These are phyloP conservation scores for Pseudocercospora eumusae DNA, from an alignment of 2,329 filamentous ascomycete species.

Conservation along the genomic window DNA sequence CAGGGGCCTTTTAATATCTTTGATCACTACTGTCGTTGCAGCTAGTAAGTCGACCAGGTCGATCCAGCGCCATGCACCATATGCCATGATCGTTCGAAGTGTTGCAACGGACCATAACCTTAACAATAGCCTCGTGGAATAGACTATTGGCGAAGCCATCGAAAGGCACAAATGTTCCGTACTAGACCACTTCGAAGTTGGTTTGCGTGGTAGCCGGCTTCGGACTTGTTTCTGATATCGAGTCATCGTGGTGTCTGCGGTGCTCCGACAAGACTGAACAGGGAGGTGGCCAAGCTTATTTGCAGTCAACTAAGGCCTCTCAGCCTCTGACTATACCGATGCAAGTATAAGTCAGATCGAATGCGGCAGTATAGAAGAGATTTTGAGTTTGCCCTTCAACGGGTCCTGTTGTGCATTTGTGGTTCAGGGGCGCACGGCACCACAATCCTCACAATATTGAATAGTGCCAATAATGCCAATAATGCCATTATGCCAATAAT, in stretches of 20 bases:
- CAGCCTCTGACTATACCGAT: conserved; percentile 1
- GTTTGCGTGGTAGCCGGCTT: not conserved
- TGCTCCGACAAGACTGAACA: not conserved
- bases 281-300: not conserved
- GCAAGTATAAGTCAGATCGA: not conserved
- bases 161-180: not conserved
- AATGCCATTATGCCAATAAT: too few relatives aligned
- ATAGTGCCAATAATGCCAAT: too few relatives aligned
- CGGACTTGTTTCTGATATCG: not conserved
- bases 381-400: not conserved
- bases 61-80: not conserved
- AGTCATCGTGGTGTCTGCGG: not conserved
- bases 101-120: not conserved
- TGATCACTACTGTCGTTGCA: not conserved
- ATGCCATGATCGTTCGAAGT: not conserved
- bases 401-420: not conserved
- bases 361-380: not conserved
- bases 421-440: not conserved
- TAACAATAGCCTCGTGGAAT: not conserved
- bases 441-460: too few relatives aligned
- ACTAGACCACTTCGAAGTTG: not conserved
- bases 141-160: conserved; percentile 2
- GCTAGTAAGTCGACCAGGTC: not conserved
- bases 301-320: not conserved
- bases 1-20: not conserved